These are phyloP conservation scores for Tetramitus jugosus DNA, from an alignment of 208 protist genomes.

Conservation along the genomic window DNA sequence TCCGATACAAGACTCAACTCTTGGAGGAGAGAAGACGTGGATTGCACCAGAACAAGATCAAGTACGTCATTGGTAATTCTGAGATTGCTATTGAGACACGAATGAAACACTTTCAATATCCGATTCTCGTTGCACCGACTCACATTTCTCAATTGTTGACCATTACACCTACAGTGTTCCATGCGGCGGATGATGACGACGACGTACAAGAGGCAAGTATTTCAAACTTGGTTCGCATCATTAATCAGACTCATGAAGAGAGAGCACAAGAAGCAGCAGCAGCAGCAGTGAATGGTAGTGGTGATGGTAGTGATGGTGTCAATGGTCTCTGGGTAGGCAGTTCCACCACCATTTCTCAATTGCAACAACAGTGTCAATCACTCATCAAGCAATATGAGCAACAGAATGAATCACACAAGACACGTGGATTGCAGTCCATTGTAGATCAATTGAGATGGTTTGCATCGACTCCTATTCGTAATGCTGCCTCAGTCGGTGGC, in stretches of 20 bases:
- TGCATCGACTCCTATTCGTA: slow-evolving; percentile 57
- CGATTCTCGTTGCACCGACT: slow-evolving; percentile 37
- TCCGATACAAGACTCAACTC: background rate
- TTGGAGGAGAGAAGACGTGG: background rate
- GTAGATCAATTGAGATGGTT: slow-evolving; percentile 48
- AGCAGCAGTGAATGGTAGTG: too few species aligned
- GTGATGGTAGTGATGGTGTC: too few species aligned
- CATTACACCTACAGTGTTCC: slow-evolving; percentile 19
- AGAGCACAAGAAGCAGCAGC: too few species aligned
- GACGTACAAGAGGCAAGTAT: too few species aligned
- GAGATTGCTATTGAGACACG: slow-evolving; percentile 59
- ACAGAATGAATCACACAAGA: too few species aligned
- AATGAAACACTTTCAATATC: slow-evolving; percentile 40
- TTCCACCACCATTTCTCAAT: too few species aligned
- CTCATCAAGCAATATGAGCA: too few species aligned
- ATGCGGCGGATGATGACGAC: too few species aligned
- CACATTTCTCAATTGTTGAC: background rate
- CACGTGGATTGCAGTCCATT: slow-evolving; percentile 34
- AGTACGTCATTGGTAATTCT: slow-evolving; percentile 54
- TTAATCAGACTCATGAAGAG: too few species aligned
- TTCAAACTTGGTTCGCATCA: too few species aligned
- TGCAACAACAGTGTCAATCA: too few species aligned
- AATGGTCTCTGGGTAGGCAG: too few species aligned
- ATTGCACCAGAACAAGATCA: background rate
- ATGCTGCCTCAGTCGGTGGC: slow-evolving; percentile 59